These are phyloP conservation scores for Picochlorum sp. DNA, from an alignment of 139 green algal genomes.

Conservation along the genomic window DNA sequence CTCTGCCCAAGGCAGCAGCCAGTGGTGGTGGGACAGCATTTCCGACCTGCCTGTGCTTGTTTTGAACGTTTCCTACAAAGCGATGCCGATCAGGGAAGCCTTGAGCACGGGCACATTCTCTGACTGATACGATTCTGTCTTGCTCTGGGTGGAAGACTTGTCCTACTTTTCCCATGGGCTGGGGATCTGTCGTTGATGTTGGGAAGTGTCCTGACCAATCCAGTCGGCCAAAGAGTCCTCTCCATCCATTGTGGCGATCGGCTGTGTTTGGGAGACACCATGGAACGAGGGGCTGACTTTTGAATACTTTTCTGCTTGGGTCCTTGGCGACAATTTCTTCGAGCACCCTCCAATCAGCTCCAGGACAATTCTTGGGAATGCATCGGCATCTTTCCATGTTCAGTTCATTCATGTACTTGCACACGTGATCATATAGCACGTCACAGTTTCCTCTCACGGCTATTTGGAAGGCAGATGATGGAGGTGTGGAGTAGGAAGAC, in stretches of 20 bases:
- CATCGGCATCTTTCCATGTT: conserved; percentile 88
- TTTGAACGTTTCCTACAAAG: conserved; percentile 77
- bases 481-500: conserved; percentile 33
- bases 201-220: conserved; percentile 93
- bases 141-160: conserved; percentile 95
- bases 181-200: conserved; percentile 91
- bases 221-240: conserved; percentile 88
- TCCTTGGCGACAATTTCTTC: conserved; percentile 63
- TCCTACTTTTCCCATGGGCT: conserved; percentile 96
- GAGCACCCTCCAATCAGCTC: conserved; percentile 89
- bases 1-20: conserved; percentile 63
- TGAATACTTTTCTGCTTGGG: conserved; percentile 53
- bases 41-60: conserved; percentile 78
- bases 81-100: conserved; percentile 79
- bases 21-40: conserved; percentile 87
- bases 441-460: conserved; percentile 47
- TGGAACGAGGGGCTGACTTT: conserved; percentile 79
- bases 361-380: conserved; percentile 85
- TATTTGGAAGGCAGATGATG: conserved; percentile 67
- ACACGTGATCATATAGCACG: conserved; percentile 79
- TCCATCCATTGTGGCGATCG: conserved; percentile 91
- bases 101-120: conserved; percentile 90
- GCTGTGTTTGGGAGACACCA: conserved; percentile 97
- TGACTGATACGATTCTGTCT: conserved; percentile 90
- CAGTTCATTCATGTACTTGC: conserved; percentile 93